phyloP scores from a whole-genome alignment of 257 asterid species.

The Coffea eugenioides region DNA sequence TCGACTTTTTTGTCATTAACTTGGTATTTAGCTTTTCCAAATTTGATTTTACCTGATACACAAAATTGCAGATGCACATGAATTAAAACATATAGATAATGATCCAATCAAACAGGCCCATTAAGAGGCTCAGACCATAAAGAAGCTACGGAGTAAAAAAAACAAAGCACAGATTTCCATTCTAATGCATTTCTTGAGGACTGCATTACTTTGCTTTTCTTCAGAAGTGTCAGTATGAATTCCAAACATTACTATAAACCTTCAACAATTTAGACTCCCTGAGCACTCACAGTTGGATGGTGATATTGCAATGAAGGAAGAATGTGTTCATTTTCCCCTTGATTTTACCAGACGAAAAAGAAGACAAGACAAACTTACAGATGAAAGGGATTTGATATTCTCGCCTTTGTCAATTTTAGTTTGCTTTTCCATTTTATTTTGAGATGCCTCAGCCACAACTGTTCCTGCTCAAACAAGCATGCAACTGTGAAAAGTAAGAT shows the following conservation, averaged over 20 bases:
- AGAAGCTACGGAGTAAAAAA: neutral
- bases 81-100: neutral
- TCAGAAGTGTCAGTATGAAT: neutral
- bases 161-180: neutral
- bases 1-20: slow-evolving; percentile 5
- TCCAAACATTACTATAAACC: neutral
- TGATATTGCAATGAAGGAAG: too few species aligned
- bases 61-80: neutral
- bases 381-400: slow-evolving; percentile 9
- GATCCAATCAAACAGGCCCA: neutral
- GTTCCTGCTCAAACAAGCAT: slow-evolving; percentile 8
- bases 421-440: neutral
- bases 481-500: neutral
- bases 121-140: neutral
- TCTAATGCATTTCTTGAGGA: neutral
- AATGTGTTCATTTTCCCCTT: neutral
- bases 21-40: slow-evolving; percentile 1
- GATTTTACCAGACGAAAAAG: neutral
- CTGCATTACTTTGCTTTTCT: neutral
- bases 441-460: slow-evolving; percentile 13
- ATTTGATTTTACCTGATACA: slow-evolving; percentile 15
- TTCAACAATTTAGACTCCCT: neutral
- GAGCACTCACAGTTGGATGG: neutral
- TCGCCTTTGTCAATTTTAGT: slow-evolving; percentile 10
- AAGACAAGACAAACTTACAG: slow-evolving; percentile 19